These are phyloP conservation scores for Geotrichum candidum DNA, from an alignment of 1,139 yeast genomes.

Conservation along the genomic window DNA sequence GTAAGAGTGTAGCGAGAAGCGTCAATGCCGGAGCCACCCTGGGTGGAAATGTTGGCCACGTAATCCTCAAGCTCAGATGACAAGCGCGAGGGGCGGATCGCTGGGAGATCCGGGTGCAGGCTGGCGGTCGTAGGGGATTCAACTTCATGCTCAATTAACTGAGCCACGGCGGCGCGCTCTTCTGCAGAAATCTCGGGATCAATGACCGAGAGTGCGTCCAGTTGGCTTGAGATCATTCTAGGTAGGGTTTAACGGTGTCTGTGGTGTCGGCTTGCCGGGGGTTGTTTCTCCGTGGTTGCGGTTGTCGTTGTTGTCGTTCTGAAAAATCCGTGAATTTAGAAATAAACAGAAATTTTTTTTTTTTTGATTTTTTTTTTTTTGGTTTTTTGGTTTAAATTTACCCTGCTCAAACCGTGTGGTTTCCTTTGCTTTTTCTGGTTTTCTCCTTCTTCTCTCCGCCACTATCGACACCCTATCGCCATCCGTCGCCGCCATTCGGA, in stretches of 20 bases:
- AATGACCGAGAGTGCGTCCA: constrained; percentile 19
- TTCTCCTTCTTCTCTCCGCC: neutral
- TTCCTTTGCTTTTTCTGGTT: neutral
- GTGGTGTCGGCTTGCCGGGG: neutral
- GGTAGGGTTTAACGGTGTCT: neutral
- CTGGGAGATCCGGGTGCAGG: constrained; percentile 12
- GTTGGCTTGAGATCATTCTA: constrained; percentile 9
- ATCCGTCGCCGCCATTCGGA: neutral
- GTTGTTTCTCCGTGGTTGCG: neutral
- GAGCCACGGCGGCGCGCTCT: constrained; percentile 20
- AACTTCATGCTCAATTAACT: constrained; percentile 20
- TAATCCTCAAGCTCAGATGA: neutral
- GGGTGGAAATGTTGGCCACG: neutral
- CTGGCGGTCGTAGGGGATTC: constrained; percentile 1
- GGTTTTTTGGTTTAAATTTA: neutral
- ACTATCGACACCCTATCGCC: neutral
- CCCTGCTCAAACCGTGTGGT: neutral
- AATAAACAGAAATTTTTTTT: too few relatives aligned
- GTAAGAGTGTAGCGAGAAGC: constrained; percentile 23
- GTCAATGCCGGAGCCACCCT: constrained; percentile 29
- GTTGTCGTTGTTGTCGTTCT: neutral
- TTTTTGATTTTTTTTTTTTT: too few relatives aligned
- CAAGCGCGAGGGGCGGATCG: neutral
- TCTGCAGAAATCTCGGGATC: constrained; percentile 23
- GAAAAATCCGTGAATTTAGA: neutral